phyloP scores from a whole-genome alignment of 2,329 filamentous ascomycete genomes.

The Trichoderma koningii region DNA sequence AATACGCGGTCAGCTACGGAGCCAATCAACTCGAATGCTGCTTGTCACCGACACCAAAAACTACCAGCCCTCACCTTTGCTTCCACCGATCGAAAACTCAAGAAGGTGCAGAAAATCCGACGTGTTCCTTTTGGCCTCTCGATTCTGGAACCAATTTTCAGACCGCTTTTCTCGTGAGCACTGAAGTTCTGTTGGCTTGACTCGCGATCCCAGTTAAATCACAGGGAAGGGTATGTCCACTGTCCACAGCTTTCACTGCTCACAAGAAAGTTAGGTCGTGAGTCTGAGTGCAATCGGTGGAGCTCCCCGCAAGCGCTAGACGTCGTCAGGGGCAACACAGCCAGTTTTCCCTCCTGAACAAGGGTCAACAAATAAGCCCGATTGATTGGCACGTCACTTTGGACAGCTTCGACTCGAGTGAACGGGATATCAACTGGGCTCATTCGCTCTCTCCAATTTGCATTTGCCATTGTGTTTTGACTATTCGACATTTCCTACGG shows the following conservation, averaged over 20 bases:
- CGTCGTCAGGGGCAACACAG: constrained; percentile 24
- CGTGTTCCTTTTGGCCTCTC: no score
- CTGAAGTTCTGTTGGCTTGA: neutral
- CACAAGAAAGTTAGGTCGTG: no score
- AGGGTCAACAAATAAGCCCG: constrained; percentile 26
- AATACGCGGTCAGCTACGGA: neutral
- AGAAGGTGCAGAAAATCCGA: neutral
- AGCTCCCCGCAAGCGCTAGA: neutral
- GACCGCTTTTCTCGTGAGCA: constrained; percentile 9
- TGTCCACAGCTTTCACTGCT: neutral
- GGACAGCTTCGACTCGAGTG: constrained; percentile 36
- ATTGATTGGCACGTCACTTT: constrained; percentile 33
- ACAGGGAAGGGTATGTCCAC: neutral
- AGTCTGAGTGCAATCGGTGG: neutral
- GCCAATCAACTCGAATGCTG: neutral
- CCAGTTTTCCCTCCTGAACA: constrained; percentile 17
- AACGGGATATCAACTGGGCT: constrained; percentile 23
- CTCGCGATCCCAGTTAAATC: neutral
- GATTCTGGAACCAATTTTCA: neutral
- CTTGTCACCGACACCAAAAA: neutral
- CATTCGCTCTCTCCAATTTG: constrained; percentile 23
- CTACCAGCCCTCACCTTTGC: neutral
- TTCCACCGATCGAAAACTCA: neutral
- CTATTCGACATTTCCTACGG: constrained; percentile 28
- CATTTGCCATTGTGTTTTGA: constrained; percentile 31